Evolutionary conservation across 768 basidiomycete species (phyloP), one percentile per base, ranked within the genome.

Genomic region (Mycena crocata): DNA sequence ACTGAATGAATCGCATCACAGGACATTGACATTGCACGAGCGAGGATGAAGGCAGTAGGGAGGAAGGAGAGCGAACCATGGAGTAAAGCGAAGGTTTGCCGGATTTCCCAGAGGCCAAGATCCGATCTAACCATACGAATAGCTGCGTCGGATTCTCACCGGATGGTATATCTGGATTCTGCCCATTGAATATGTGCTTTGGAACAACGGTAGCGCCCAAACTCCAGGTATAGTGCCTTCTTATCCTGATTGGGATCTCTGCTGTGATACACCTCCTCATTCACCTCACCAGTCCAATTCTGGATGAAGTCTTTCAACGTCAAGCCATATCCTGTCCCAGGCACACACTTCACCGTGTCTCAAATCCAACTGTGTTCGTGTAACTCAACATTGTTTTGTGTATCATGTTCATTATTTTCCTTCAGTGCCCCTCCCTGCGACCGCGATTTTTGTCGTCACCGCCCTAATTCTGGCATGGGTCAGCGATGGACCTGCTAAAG

Each of bases 251-350:
- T n/a, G n/a, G n/a, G n/a, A n/a, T n/a, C n/a, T n/a, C n/a, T n/a
- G n/a, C n/a, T n/a, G n/a, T n/a, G n/a, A n/a, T n/a, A n/a, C n/a
- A n/a, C n/a, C n/a, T n/a, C n/a, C n/a, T n/a, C n/a, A n/a, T n/a
- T n/a, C n/a, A n/a, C n/a, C n/a, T n/a, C n/a, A 0, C 70, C 70
- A 10, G 58, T 71, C 32, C 67, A 68, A 37, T 71, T 59, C 39
- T 71, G 67, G 67, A 60, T 71, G 30, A 71, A 71, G 67, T 62
- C 56, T 32, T 71, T 71, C 70, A 71, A 71, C 61, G 34, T 66
- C 40, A 32, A 71, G 28, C 70, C 70, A 12, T 68, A 44, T 52
- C 70, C 70, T 19, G 70, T 71, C 19, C 70, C 70, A 1, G 70
- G 67, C 31, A 61, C 17, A 23, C 40, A 48, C 7, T 70, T 32